Conservation (phyloP, 2,329 filamentous ascomycete genomes). For the Pyrenochaeta sp. region DNA sequence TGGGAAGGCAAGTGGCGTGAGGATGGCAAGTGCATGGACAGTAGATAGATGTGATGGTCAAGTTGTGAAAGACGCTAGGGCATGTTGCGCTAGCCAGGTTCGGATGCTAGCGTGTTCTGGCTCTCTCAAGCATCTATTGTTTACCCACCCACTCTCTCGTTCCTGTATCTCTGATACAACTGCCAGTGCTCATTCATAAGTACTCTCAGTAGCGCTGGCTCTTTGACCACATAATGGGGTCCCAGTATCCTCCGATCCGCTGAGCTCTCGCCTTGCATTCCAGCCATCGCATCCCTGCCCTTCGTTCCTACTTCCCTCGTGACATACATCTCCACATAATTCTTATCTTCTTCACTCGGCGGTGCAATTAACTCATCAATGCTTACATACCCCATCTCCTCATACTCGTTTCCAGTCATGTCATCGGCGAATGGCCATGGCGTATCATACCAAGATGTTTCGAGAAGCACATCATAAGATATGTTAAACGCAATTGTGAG, state of each 20-base stretch:
- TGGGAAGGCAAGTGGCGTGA: not conserved
- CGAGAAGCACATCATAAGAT: constrained; percentile 20
- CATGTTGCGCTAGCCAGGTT: not conserved
- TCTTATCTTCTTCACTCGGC: constrained; percentile 15
- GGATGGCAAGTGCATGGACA: not conserved
- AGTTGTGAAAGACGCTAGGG: not conserved
- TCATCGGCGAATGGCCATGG: no score
- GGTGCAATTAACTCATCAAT: constrained; percentile 13
- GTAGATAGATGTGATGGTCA: not conserved
- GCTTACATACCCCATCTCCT: constrained; percentile 19
- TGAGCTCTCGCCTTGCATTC: not conserved
- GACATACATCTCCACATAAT: constrained; percentile 16
- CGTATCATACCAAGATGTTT: constrained; percentile 9
- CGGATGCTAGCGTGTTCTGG: not conserved
- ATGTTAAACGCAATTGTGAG: constrained; percentile 15
- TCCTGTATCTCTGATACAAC: constrained; percentile 3
- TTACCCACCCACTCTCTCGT: not conserved
- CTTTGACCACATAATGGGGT: constrained; percentile 26
- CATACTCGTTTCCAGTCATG: constrained; percentile 4
- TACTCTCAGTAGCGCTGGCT: constrained; percentile 27
- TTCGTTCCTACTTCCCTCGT: not conserved
- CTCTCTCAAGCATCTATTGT: no score
- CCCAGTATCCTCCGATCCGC: constrained; percentile 19
- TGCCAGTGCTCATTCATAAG: constrained; percentile 25
- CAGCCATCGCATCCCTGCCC: not conserved